Conservation (phyloP, 768 basidiomycete species). For the Suillus cothurnatus region DNA sequence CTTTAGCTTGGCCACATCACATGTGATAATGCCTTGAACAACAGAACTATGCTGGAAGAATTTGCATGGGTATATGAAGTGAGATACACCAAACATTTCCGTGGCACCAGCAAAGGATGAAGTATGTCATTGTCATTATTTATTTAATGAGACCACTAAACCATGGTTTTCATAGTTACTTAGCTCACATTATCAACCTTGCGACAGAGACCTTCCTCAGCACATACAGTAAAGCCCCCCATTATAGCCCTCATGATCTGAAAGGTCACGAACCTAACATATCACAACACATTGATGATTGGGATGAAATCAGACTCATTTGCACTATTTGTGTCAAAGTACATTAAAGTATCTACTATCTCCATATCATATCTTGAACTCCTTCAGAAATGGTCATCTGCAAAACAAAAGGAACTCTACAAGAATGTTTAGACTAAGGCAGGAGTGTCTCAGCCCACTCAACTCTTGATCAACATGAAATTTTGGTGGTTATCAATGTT, state of each 20-base stretch:
- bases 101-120: background rate
- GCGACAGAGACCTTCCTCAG: background rate
- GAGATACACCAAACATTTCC: background rate
- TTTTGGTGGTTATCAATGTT: background rate
- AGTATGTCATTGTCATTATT: background rate
- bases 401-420: background rate
- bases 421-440: background rate
- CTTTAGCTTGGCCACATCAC: conserved; percentile 1
- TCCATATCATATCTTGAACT: background rate
- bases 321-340: background rate
- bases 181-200: background rate
- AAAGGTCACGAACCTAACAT: background rate
- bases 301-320: background rate
- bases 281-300: background rate
- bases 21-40: background rate
- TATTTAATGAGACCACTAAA: background rate
- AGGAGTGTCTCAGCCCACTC: background rate
- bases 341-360: background rate
- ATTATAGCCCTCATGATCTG: background rate
- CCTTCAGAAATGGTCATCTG: background rate
- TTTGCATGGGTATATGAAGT: background rate
- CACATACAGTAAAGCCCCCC: background rate
- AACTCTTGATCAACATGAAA: background rate
- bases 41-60: background rate
- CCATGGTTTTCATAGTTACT: background rate